These are phyloP conservation scores for Aspergillus intermedius DNA, from an alignment of 2,329 filamentous ascomycete genomes.

Conservation along the genomic window DNA sequence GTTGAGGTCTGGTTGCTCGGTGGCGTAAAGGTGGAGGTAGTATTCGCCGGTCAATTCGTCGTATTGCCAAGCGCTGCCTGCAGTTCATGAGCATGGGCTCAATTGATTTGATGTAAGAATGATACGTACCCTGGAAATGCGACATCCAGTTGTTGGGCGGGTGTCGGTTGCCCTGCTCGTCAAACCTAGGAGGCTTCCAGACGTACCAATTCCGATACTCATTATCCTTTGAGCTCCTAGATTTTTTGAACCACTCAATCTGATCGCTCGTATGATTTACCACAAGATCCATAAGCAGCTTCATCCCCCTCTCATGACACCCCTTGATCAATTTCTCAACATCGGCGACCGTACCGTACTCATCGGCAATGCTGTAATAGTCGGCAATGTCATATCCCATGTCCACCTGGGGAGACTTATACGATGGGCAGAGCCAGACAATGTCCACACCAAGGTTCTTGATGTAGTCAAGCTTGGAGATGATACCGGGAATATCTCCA, in stretches of 20 bases:
- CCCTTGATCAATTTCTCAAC: conserved; percentile 57
- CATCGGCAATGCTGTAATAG: conserved; percentile 59
- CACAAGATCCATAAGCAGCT: conserved; percentile 67
- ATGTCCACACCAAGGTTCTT: conserved; percentile 56
- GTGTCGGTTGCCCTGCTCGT: conserved; percentile 53
- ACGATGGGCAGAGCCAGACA: conserved; percentile 50
- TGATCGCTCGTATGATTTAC: conserved; percentile 71
- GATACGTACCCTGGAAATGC: conserved; percentile 29
- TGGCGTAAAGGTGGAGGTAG: conserved; percentile 69
- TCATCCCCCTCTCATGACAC: conserved; percentile 59
- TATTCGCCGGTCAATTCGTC: conserved; percentile 68
- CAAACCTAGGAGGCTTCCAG: conserved; percentile 48
- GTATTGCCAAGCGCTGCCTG: conserved; percentile 49
- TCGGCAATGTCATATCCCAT: conserved; percentile 53
- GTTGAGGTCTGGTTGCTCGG: conserved; percentile 76
- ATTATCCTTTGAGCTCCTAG: conserved; percentile 53
- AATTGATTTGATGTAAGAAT: neutral
- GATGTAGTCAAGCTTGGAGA: conserved; percentile 59
- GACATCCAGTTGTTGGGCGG: conserved; percentile 71
- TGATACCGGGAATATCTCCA: conserved; percentile 60
- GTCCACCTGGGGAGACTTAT: conserved; percentile 49
- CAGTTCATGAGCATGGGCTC: conserved; percentile 6
- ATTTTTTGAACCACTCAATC: conserved; percentile 66
- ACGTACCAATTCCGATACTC: conserved; percentile 66
- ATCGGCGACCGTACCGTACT: conserved; percentile 62